Evolutionary conservation across 176 grass and related monocot species (phyloP).

Genomic region (sorghum (Sorghum bicolor)): Sorghum_bicolor_NCBIv3 NC_012871.2:3827501-3828000

Average conservation of each 20-base stretch:
- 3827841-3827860: too few relatives aligned
- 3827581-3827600: neutral
- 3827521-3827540: neutral
- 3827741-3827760: neutral
- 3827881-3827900: too few relatives aligned
- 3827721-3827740: neutral
- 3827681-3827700: neutral
- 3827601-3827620: neutral
- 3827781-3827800: slow-evolving; percentile 20
- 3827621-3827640: neutral
- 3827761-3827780: slow-evolving; percentile 17
- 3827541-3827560: too few relatives aligned
- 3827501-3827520: too few relatives aligned
- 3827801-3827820: too few relatives aligned
- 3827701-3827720: slow-evolving; percentile 14
- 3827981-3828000: too few relatives aligned
- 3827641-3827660: neutral
- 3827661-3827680: neutral
- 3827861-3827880: too few relatives aligned
- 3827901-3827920: too few relatives aligned
- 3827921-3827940: too few relatives aligned
- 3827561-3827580: neutral
- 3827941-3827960: too few relatives aligned
- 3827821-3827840: too few relatives aligned
- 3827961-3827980: too few relatives aligned